Evolutionary conservation across 148 eudicot genomes (phyloP), one percentile per base, ranked within the genome.

Genomic region (Silene conica): DNA sequence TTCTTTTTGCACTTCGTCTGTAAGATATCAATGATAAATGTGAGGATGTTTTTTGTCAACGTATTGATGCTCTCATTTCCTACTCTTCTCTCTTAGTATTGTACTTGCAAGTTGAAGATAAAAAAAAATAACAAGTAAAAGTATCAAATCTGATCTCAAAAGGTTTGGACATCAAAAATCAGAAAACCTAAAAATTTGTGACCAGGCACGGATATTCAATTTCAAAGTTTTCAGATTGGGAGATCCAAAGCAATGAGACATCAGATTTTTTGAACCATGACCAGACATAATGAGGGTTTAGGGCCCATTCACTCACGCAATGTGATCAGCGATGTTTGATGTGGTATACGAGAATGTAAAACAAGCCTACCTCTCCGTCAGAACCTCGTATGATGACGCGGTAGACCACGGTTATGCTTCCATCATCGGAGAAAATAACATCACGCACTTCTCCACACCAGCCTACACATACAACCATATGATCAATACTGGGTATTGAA

Each of bases 401-500:
- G 80, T 94, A 94, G 22, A 89, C 92, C 18, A 91, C 98, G 43
- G 98, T 89, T 74, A 94, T 93, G 69, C 87, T 89, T 80, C 97
- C 96, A 80, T 86, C 88, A 73, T 94, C 96, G 67, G 97, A 84
- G 73, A 94, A 94, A 16, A 94, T 91, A 72, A 90, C 95, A 85
- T 94, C 98, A 28, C 98, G 96, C 55, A 94, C 86, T 82, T 94
- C 98, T 73, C 98, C 98, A 82, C 97, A 91, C 98, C 98, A 94
- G 77, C 98, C 98, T 94, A 80, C 74, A 82, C 59, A 78, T 28
- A 48, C 18, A 81, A 73, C 22, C 45, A 62, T 25, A 50, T 59
- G 55, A 63, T 78, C 65, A 76, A 67, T 59, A 18, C 26, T 56
- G 55, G 52, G 31, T 31, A 16, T 21, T 25, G 26, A 13, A 14